These are phyloP conservation scores for Malbranchea zuffiana DNA, from an alignment of 2,329 filamentous ascomycete genomes.

Conservation along the genomic window DNA sequence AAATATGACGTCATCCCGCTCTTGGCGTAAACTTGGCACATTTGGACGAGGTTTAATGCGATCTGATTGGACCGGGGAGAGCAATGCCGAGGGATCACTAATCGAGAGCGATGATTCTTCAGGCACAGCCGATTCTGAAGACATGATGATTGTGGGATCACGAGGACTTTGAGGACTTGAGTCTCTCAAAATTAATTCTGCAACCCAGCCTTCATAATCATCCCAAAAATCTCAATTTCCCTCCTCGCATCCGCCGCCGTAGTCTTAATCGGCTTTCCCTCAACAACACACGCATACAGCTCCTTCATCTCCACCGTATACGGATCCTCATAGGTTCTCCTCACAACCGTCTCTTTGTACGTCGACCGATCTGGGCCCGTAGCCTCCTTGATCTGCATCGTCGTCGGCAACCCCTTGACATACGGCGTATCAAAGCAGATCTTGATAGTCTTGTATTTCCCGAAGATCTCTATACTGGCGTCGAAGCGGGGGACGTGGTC, in stretches of 20 bases:
- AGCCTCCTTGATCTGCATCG: constrained; percentile 38
- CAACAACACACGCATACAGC: constrained; percentile 28
- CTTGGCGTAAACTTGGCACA: no score
- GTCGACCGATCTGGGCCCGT: constrained; percentile 25
- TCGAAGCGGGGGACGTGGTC: constrained; percentile 37
- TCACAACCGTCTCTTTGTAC: constrained; percentile 32
- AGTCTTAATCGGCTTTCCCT: constrained; percentile 34
- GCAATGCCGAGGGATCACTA: no score
- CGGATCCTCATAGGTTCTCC: constrained; percentile 40
- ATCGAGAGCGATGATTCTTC: no score
- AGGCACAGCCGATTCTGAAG: no score
- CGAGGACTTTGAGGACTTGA: no score
- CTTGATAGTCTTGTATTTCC: constrained; percentile 41
- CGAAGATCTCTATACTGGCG: constrained; percentile 36
- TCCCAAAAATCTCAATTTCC: constrained; percentile 32
- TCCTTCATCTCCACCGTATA: constrained; percentile 36
- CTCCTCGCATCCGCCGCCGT: constrained; percentile 32
- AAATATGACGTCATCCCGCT: no score
- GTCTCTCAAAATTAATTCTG: no score
- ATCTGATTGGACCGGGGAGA: no score
- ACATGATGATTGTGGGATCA: no score
- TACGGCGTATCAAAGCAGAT: constrained; percentile 49
- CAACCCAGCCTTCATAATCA: constrained; percentile 26
- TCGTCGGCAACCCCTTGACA: constrained; percentile 47
- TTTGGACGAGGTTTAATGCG: no score